phyloP scores from a whole-genome alignment of 2,329 filamentous ascomycete genomes.

The Cytospora schulzeri region DNA sequence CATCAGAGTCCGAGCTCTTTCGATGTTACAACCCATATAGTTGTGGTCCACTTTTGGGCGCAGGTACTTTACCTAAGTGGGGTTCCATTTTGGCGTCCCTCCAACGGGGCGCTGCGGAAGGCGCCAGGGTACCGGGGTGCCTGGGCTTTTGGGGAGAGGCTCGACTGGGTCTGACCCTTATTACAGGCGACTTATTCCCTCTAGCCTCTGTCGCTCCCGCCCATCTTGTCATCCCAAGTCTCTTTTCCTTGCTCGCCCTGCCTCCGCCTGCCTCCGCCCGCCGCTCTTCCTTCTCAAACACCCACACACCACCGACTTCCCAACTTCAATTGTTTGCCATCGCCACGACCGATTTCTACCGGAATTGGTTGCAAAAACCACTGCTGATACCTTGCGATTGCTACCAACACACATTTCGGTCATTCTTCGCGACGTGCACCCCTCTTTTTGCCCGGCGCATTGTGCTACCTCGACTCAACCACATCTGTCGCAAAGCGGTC shows the following conservation, averaged over 20 bases:
- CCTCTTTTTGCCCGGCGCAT: conserved; percentile 26
- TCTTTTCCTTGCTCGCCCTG: conserved; percentile 16
- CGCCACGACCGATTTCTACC: conserved; percentile 16
- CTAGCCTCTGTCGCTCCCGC: conserved; percentile 28
- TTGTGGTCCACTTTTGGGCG: conserved; percentile 15
- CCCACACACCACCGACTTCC: conserved; percentile 17
- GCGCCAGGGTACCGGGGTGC: background rate
- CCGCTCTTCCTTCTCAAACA: conserved; percentile 15
- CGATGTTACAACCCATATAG: background rate
- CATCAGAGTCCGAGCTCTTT: conserved; percentile 1
- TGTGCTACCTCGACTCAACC: conserved; percentile 4
- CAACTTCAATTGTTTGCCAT: conserved; percentile 14
- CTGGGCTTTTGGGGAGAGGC: conserved; percentile 3
- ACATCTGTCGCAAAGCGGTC: conserved; percentile 24
- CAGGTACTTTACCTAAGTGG: conserved; percentile 18
- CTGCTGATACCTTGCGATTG: conserved; percentile 21
- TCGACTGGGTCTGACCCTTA: conserved; percentile 23
- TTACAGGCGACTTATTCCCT: conserved; percentile 27
- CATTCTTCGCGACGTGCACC: conserved; percentile 17
- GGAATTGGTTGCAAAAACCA: conserved; percentile 17
- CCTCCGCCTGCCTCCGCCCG: conserved; percentile 1
- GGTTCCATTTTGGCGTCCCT: background rate
- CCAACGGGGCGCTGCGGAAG: background rate
- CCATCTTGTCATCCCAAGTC: conserved; percentile 24
- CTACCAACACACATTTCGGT: background rate